These are phyloP conservation scores for Podila epicladia DNA, from an alignment of 192 early-diverging fungal species.

Conservation along the genomic window DNA sequence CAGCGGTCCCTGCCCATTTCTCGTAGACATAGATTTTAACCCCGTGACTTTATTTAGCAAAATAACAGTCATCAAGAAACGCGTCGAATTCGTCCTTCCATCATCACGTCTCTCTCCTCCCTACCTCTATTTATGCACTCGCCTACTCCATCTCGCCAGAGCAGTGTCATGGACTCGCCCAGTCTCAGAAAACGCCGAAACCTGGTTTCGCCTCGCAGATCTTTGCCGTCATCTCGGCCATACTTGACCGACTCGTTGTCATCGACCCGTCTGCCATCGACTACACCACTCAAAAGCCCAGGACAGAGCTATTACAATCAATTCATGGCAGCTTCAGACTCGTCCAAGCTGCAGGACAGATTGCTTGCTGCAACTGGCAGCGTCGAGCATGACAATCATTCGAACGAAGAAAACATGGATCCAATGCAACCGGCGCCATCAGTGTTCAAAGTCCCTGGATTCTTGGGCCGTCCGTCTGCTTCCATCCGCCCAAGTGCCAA, in stretches of 20 bases:
- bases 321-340: not conserved
- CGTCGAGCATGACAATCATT: not conserved
- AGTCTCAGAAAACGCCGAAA: slow-evolving; percentile 11
- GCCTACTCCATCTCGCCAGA: slow-evolving; percentile 6
- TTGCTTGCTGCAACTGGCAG: not conserved
- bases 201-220: slow-evolving; percentile 1
- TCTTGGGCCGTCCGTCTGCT: not conserved
- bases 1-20: no score
- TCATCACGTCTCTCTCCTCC: not conserved
- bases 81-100: not conserved
- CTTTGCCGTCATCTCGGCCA: not conserved
- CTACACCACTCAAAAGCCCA: slow-evolving; percentile 10
- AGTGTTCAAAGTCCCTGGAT: slow-evolving; percentile 12
- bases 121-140: slow-evolving; percentile 5
- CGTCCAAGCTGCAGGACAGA: not conserved
- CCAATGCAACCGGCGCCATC: not conserved
- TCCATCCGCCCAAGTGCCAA: not conserved
- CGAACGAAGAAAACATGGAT: not conserved
- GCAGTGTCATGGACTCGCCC: slow-evolving; percentile 25
- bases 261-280: slow-evolving; percentile 12
- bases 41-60: not conserved
- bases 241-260: slow-evolving; percentile 4
- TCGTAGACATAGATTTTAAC: no score
- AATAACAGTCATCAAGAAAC: not conserved
- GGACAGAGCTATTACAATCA: not conserved